These are phyloP conservation scores for Cladosporium sp. DNA, from an alignment of 2,329 filamentous ascomycete genomes.

Conservation along the genomic window DNA sequence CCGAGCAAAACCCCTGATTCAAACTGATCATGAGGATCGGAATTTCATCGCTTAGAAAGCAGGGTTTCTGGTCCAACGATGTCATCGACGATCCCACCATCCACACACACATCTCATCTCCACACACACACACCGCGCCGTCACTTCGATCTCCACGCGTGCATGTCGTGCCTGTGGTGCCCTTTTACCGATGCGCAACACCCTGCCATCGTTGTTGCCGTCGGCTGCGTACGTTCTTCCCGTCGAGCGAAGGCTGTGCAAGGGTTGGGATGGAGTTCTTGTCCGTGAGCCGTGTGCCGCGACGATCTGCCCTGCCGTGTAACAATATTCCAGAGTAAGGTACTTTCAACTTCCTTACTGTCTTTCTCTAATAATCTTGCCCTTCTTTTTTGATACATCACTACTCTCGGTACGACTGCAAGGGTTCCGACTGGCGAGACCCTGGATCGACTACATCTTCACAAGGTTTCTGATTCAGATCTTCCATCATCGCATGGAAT, in stretches of 20 bases:
- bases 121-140: neutral
- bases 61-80: neutral
- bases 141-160: neutral
- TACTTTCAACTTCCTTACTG: neutral
- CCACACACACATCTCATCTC: neutral
- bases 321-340: neutral
- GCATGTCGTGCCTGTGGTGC: neutral
- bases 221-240: neutral
- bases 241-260: slow-evolving; percentile 3
- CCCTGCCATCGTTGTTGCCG: neutral
- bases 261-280: slow-evolving; percentile 5
- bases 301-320: neutral
- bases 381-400: neutral
- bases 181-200: neutral
- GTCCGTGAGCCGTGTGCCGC: neutral
- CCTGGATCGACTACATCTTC: neutral
- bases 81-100: slow-evolving; percentile 1
- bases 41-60: neutral
- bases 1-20: neutral
- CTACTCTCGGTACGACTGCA: neutral
- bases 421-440: neutral
- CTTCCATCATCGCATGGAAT: neutral
- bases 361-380: neutral
- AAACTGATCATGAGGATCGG: neutral
- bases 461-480: neutral